Base-by-base conservation (phyloP, 441 rosid species). In the Adansonia rubrostipa region DNA sequence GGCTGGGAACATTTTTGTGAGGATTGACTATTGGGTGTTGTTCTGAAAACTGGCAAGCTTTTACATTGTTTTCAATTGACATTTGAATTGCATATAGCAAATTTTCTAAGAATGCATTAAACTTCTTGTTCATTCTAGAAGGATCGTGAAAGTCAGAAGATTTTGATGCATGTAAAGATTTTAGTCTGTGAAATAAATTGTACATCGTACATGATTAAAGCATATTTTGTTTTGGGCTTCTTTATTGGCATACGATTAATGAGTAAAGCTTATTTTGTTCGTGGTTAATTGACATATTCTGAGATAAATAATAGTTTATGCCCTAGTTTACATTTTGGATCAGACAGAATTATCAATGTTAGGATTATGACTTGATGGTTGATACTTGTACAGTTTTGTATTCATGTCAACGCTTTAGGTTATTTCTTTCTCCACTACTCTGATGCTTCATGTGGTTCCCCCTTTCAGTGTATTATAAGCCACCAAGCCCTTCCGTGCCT, bases 401-500 rank as follows among this genome's bases (percentile, higher is more conserved):
- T 36, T 36, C 42, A 36, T 36, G 44, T 71, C 63, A 54, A 24
- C 9, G n/a, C 63, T 68, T 69, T 71, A 40, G 69, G 65, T 80
- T 82, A 75, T n/a, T 24, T 50, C 58, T 68, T 44, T 47, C 61
- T 73, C 13, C 72, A 44, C 45, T 20, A 60, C 53, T 47, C 78
- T 81, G 33, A 80, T 81, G 19, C n/a, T 78, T 60, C 76, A 13
- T 65, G 44, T 57, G 60, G 67, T 77, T 44, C 58, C 57, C 48
- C 22, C 69, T 70, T 66, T 51, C 84, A 89, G 93, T 85, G 76
- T 56, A 83, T 89, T 56, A 80, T 89, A 42, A 75, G 64, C 73
- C 76, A 77, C 44, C 80, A 77, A 74, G 78, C 89, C 28, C 91
- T 89, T 74, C 90, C 87, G 14, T 72, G 81, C 74, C 84, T 89